A percentile compares a stretch with the other conserved stretches of the same genome.
These are phyloP conservation scores for Kodamaea fungicola DNA, from an alignment of 1,139 yeast species.

Conservation along the genomic window DNA sequence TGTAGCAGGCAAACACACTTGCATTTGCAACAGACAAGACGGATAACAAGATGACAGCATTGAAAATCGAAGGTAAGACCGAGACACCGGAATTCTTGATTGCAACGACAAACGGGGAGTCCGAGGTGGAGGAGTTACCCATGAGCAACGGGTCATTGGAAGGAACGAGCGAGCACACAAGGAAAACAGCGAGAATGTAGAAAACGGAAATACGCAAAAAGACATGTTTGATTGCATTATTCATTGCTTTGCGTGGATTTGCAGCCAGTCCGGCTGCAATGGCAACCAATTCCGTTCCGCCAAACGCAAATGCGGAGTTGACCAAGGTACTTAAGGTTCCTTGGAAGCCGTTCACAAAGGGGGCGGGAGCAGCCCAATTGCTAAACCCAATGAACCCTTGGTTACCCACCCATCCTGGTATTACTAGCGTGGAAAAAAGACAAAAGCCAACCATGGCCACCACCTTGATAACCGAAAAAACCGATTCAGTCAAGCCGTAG, in stretches of 20 bases:
- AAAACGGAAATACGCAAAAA: conserved; percentile 22
- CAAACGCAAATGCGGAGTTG: conserved; percentile 22
- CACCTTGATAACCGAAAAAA: conserved; percentile 19
- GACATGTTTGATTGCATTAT: conserved; percentile 21
- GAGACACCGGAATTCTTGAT: conserved; percentile 27
- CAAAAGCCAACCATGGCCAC: conserved; percentile 19
- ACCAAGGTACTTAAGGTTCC: conserved; percentile 20
- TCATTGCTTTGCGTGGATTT: conserved; percentile 20
- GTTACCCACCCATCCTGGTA: conserved; percentile 18
- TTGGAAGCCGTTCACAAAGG: conserved; percentile 20
- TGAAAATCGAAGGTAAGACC: conserved; percentile 31
- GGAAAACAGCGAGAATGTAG: conserved; percentile 19
- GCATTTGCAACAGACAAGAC: conserved; percentile 34
- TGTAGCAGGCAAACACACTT: conserved; percentile 30
- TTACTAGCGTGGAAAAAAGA: conserved; percentile 18
- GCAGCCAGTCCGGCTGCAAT: conserved; percentile 22
- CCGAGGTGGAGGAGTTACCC: conserved; percentile 24
- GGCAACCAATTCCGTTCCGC: conserved; percentile 24
- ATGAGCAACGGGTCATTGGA: conserved; percentile 14
- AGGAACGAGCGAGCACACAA: conserved; percentile 21
- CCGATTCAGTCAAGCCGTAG: conserved; percentile 18
- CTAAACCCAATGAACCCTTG: conserved; percentile 19
- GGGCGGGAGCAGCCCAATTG: conserved; percentile 20
- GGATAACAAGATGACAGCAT: conserved; percentile 29
- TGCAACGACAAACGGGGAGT: conserved; percentile 14